Evolutionary conservation across 768 basidiomycete genomes (phyloP).

Genomic region (Podaxis mareebaensis): DNA sequence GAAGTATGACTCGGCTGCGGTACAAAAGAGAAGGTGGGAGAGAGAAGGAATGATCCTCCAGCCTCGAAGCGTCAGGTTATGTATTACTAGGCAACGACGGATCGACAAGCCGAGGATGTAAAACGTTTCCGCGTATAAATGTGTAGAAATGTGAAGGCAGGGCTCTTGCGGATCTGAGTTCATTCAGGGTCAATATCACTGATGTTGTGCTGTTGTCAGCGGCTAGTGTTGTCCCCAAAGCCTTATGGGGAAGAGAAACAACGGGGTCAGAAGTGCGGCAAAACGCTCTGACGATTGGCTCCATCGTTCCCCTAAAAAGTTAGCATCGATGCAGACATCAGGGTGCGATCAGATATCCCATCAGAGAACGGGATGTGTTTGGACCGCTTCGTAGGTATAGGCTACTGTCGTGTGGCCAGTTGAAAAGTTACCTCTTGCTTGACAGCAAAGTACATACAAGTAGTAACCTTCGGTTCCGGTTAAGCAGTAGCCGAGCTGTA

Average conservation of each 20-base stretch:
- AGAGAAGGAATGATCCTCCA: conserved; percentile 12
- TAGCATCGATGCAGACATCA: too few relatives aligned
- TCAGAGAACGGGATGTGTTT: too few relatives aligned
- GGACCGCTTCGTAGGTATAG: too few relatives aligned
- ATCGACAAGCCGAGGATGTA: not conserved
- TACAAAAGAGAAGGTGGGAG: conserved; percentile 3
- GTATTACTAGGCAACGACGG: not conserved
- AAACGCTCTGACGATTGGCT: not conserved
- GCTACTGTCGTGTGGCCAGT: too few relatives aligned
- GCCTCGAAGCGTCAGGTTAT: not conserved
- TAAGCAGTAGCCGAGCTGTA: too few relatives aligned
- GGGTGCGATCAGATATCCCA: too few relatives aligned
- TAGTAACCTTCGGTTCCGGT: too few relatives aligned
- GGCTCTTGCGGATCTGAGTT: not conserved
- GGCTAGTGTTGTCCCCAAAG: not conserved
- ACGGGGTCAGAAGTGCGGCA: not conserved
- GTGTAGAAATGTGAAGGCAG: not conserved
- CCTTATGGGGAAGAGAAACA: not conserved
- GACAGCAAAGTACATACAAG: too few relatives aligned
- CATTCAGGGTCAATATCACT: not conserved
- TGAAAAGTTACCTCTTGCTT: too few relatives aligned
- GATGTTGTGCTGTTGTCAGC: not conserved
- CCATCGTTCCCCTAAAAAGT: not conserved
- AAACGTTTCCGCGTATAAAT: not conserved
- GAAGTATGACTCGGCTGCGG: not conserved